Evolutionary conservation across 78 protist genomes (phyloP), one percentile per base, ranked within the genome.

Genomic region (Protostelium mycophagum): DNA sequence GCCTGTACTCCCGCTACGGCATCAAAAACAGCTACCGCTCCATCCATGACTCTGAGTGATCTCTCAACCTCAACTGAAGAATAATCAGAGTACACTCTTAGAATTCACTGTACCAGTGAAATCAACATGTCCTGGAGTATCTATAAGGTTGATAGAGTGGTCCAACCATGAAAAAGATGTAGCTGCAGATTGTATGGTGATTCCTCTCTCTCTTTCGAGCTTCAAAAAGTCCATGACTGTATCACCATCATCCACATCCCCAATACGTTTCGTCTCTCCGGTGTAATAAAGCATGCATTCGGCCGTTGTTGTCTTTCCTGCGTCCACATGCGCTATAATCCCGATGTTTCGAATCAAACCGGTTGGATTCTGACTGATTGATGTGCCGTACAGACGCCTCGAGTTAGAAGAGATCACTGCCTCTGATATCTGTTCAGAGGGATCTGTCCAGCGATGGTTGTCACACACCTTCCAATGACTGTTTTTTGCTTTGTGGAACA

Each of bases 81-180:
- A 51, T n/a, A 16, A 51, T 51, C 73, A 51, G 73, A 51, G 5
- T 5, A 25, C 31, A 51, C 73, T 51, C 31, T 51, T 25, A 51
- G 31, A 16, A 16, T 51, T 5, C 16, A 5, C 16, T 51, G 5
- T 16, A 51, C 73, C 73, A 28, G 98, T 96, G 87, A 98, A 98
- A 90, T 98, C 99, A n/a, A 98, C 98, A 89, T 98, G 99, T 37
- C 99, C 99, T 16, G 99, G 99, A 28, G 99, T 97, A 95, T 98
- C 99, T 28, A 98, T 97, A 10, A 98, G 88, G 86, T 95, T 95
- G 91, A 97, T 90, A 38, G 85, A 35, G 88, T 88, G 87, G 1
- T 85, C 97, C 9, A 37, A 5, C 99, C 99, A 97, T 29, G 38
- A 86, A 28, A 97, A 92, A 0, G 97, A 63, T 29, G 91, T 94